Base-by-base conservation (phyloP, 192 early-diverging fungal genomes). In the Chytriomyces confervae region DNA sequence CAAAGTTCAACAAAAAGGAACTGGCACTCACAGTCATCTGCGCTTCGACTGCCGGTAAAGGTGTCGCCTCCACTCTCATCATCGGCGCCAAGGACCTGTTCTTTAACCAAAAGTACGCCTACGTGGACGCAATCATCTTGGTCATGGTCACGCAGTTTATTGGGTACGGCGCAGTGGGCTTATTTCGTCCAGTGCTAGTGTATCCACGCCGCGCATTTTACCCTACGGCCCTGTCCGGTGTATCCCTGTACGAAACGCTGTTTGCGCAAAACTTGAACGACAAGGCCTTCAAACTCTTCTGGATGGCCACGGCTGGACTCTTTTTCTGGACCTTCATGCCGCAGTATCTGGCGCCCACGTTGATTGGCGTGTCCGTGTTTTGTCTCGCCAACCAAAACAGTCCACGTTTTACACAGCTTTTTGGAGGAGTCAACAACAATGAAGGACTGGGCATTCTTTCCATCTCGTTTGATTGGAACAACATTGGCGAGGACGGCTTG, bases 191-290 rank as follows among this genome's bases (percentile, higher is more conserved):
- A 24, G 92, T 88, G 75, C 86, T 96, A 11, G 94, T 96, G 5
- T 90, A 92, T 57, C 94, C 94, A 20, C 86, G 93, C 6, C 80
- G 87, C 9, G 94, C 94, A 92, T 88, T 93, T 62, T 97, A 93
- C 93, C 94, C 94, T 6, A 74, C 87, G 1, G 91, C 87, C 53
- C 83, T 97, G 61, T 82, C 91, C 60, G 88, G 87, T 49, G 91
- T 93, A 48, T 87, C 92, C 20, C 82, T 96, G 29, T 94, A 93
- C 84, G 88, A 91, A 27, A 92, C 91, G 7, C 88, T 95, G 53
- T 93, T 94, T 76, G 45, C 45, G 3, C 66, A 66, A 87, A 91
- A 72, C 29, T 36, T 84, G 11, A 81, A 61, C 20, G 27, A 48
- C 16, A 79, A 86, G 8, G 84, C 89, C 45, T 86, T 86, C 13